Base-by-base conservation (phyloP, 169 alveolate genomes). In the Eimeria acervulina region DNA sequence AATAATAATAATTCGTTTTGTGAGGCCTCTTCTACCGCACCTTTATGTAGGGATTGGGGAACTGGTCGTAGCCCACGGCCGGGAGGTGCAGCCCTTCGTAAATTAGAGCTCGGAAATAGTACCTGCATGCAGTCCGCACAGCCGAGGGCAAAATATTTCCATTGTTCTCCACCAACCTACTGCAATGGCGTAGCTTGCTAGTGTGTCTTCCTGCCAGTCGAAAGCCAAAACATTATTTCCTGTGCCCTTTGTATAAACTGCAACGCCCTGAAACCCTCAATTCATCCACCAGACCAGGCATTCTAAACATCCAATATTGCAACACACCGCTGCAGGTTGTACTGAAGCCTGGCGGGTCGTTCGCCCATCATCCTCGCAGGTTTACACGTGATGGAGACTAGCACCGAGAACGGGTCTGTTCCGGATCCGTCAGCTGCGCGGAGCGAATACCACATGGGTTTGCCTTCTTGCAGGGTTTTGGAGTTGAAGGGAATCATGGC, bases 21-120 rank as follows among this genome's bases (percentile, higher is more conserved):
- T n/a, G 63, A 23, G 15, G 61, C 87, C 59, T 38, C 87, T 3
- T 19, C n/a, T 70, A 19, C 55, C 90, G 2, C 40, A 78, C 95
- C 96, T 52, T 51, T 51, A 97, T 96, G 93, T 87, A 97, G 51
- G 97, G 95, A 51, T 96, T 72, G 31, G 98, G 98, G 95, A 97
- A 97, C 31, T 89, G 87, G 91, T 97, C 78, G 61, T 96, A 94
- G 36, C 97, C 98, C 63, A 97, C 96, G 4, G 98, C 98, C 10
- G 98, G 98, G 38, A 98, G 96, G 83, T 98, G 98, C 93, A 98
- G 95, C 28, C 98, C 99, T 92, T 98, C 99, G 91, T 98, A 98
- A 38, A 98, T 97, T 96, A 98, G 96, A 21, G 99, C 97, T 38
- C 99, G 97, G 97, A 98, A 80, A 95, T 96, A 93, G 96, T 97